Evolutionary conservation across 805 yeast genomes (phyloP).

Genomic region (Kockiozyma suomiensis): DNA sequence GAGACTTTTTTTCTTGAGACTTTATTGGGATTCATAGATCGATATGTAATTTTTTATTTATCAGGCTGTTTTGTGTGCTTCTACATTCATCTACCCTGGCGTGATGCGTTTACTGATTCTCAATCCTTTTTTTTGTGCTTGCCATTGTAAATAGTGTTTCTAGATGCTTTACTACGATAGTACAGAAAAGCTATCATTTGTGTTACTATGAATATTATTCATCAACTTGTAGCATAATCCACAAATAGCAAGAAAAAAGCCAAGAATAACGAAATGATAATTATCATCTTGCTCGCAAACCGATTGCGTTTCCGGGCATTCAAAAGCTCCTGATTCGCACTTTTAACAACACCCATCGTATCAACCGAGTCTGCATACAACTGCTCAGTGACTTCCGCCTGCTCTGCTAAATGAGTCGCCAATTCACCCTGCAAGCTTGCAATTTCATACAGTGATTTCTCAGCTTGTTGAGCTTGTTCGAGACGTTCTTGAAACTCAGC

Average conservation of each 20-base stretch:
- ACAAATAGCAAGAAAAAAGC: slow-evolving; percentile 58
- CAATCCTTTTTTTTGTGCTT: neutral
- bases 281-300: slow-evolving; percentile 58
- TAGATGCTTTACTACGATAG: neutral
- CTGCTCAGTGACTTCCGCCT: slow-evolving; percentile 66
- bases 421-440: slow-evolving; percentile 74
- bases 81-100: neutral
- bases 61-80: neutral
- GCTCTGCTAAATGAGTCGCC: slow-evolving; percentile 69
- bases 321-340: slow-evolving; percentile 71
- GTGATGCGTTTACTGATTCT: slow-evolving; percentile 2
- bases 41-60: neutral
- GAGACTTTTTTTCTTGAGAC: neutral
- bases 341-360: slow-evolving; percentile 62
- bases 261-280: slow-evolving; percentile 56
- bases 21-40: neutral
- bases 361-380: slow-evolving; percentile 69
- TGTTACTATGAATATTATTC: too few relatives aligned
- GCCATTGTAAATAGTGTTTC: neutral
- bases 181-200: neutral
- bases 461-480: slow-evolving; percentile 46
- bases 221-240: slow-evolving; percentile 23
- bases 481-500: slow-evolving; percentile 44
- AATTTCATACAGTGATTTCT: slow-evolving; percentile 56
- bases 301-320: slow-evolving; percentile 71